Percentiles rank a stretch among this genome's conserved stretches.
Evolutionary conservation across 2,329 filamentous ascomycete genomes (phyloP).

Genomic region (Ceratocystis albifundus): DNA sequence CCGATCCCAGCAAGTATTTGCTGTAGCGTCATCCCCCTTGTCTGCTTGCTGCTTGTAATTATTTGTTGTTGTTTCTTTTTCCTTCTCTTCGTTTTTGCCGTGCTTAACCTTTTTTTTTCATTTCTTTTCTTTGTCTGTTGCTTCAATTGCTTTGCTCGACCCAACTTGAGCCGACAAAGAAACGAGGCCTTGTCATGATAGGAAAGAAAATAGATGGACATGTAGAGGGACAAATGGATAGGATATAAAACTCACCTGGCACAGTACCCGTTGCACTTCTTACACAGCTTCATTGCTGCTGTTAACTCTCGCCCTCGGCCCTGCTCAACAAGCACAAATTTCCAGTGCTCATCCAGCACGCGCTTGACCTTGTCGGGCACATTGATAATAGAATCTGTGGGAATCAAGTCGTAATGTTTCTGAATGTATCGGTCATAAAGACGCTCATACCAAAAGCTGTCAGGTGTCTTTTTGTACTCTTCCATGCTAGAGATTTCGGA

Average conservation of each 20-base stretch:
- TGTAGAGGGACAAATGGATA: constrained; percentile 2
- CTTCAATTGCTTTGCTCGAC: neutral
- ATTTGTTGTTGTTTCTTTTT: neutral
- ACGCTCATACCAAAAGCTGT: constrained; percentile 95
- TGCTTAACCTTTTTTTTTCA: neutral
- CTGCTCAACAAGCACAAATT: constrained; percentile 87
- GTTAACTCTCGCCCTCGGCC: constrained; percentile 90
- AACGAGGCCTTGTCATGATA: neutral
- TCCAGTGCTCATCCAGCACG: constrained; percentile 92
- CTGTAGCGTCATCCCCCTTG: constrained; percentile 18
- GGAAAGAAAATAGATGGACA: constrained; percentile 8
- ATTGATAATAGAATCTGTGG: constrained; percentile 84
- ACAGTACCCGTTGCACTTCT: constrained; percentile 81
- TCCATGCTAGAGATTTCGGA: constrained; percentile 75
- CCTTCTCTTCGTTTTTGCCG: neutral
- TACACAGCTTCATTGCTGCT: constrained; percentile 90
- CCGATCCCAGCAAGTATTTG: constrained; percentile 1
- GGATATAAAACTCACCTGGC: constrained; percentile 53
- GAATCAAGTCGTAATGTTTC: constrained; percentile 93
- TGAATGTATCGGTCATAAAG: constrained; percentile 97
- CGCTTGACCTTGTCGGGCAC: constrained; percentile 92
- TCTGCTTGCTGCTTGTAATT: constrained; percentile 12
- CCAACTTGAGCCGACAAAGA: neutral
- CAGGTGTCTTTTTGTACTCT: constrained; percentile 68
- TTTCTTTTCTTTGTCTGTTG: neutral